These are phyloP conservation scores for Zygosaccharomyces siamensis DNA, from an alignment of 805 yeast genomes.

Conservation along the genomic window DNA sequence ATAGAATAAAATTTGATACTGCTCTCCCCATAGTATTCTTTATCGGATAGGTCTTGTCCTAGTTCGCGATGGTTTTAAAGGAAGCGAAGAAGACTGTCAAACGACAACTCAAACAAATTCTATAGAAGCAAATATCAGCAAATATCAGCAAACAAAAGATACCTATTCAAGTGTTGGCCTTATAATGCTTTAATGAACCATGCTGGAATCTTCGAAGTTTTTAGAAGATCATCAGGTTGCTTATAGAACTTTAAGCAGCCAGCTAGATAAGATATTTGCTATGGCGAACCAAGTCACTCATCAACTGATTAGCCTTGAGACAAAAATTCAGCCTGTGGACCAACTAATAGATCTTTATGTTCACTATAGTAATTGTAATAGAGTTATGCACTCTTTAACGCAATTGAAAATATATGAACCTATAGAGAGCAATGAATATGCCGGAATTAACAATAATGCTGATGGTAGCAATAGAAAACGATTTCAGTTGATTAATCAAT, in stretches of 20 bases:
- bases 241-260: neutral
- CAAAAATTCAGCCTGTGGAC: neutral
- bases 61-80: neutral
- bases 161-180: neutral
- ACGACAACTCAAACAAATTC: neutral
- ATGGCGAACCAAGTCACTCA: neutral
- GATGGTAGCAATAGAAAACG: neutral
- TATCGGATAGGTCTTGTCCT: neutral
- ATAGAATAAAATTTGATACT: neutral
- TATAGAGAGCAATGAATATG: neutral
- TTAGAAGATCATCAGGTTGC: neutral
- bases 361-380: neutral
- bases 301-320: neutral
- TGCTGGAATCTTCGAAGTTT: neutral
- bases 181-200: neutral
- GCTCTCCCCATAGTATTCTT: too few species aligned
- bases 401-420: conserved; percentile 8
- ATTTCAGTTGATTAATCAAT: conserved; percentile 7
- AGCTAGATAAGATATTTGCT: neutral
- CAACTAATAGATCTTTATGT: neutral
- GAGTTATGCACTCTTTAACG: conserved; percentile 7
- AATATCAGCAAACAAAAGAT: neutral
- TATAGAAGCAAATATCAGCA: neutral
- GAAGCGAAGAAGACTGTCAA: neutral
- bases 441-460: neutral